phyloP scores from a whole-genome alignment of 2,329 filamentous ascomycete species.

The Calonectria multiphialidica region DNA sequence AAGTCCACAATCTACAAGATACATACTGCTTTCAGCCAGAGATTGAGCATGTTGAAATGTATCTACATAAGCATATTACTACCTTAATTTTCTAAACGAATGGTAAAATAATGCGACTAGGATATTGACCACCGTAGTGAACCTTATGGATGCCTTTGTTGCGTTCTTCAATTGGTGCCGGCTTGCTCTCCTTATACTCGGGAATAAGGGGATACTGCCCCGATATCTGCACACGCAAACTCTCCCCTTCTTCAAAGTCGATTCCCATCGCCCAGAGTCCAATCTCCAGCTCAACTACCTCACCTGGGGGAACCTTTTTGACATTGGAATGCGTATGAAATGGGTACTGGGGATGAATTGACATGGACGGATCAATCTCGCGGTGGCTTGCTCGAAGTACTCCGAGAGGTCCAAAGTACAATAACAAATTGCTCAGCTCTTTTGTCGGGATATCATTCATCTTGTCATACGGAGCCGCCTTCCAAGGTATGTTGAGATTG shows the following conservation, averaged over 20 bases:
- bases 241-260: not conserved
- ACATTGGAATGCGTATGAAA: not conserved
- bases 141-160: not conserved
- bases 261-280: not conserved
- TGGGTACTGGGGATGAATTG: not conserved
- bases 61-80: no score
- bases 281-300: not conserved
- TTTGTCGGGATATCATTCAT: not conserved
- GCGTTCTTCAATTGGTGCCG: not conserved
- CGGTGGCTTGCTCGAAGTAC: not conserved
- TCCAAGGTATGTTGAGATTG: not conserved
- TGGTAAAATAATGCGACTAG: not conserved
- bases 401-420: not conserved
- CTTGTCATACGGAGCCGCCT: not conserved
- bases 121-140: not conserved
- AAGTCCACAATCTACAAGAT: no score
- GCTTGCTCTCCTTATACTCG: not conserved
- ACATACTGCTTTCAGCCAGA: no score
- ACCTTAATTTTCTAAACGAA: not conserved
- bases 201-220: not conserved
- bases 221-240: not conserved
- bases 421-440: not conserved
- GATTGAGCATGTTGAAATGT: no score
- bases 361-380: not conserved
- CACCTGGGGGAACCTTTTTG: not conserved